These are phyloP conservation scores for Candida glaebosa DNA, from an alignment of 805 yeast species.

Conservation along the genomic window DNA sequence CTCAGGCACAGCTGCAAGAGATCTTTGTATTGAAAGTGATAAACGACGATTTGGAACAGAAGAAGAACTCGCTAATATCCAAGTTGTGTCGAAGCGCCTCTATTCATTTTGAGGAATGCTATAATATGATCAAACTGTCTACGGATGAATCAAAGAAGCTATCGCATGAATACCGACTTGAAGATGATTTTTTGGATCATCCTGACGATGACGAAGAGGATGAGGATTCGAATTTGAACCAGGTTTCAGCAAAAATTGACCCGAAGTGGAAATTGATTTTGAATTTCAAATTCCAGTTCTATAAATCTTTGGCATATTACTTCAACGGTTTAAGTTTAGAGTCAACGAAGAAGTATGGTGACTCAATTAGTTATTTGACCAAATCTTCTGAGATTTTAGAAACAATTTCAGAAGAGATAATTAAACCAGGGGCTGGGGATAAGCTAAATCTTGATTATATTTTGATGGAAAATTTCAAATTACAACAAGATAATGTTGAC, in stretches of 20 bases:
- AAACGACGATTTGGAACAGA: slow-evolving; percentile 44
- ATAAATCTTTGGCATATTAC: slow-evolving; percentile 57
- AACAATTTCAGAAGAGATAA: slow-evolving; percentile 26
- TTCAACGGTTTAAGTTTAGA: slow-evolving; percentile 57
- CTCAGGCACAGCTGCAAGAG: slow-evolving; percentile 89
- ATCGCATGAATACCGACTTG: slow-evolving; percentile 19
- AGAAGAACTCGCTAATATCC: slow-evolving; percentile 67
- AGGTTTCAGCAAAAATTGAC: slow-evolving; percentile 28
- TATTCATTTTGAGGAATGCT: slow-evolving; percentile 50
- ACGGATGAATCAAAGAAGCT: slow-evolving; percentile 9
- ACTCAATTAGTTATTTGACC: slow-evolving; percentile 63
- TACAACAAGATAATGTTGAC: slow-evolving; percentile 35
- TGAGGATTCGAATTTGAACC: slow-evolving; percentile 10
- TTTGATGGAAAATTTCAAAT: slow-evolving; percentile 38
- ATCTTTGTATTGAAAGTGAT: slow-evolving; percentile 65
- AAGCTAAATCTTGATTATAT: slow-evolving; percentile 22
- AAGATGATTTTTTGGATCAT: slow-evolving; percentile 13
- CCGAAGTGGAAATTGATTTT: slow-evolving; percentile 50
- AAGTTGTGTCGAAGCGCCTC: slow-evolving; percentile 68
- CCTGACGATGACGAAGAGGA: slow-evolving; percentile 8
- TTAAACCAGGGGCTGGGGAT: slow-evolving; percentile 22
- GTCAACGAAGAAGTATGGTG: slow-evolving; percentile 61
- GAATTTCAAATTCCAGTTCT: slow-evolving; percentile 52
- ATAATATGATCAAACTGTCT: slow-evolving; percentile 34
- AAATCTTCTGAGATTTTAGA: slow-evolving; percentile 45